These are phyloP conservation scores for Fusarium duplospermum DNA, from an alignment of 2,329 filamentous ascomycete genomes.

Conservation along the genomic window DNA sequence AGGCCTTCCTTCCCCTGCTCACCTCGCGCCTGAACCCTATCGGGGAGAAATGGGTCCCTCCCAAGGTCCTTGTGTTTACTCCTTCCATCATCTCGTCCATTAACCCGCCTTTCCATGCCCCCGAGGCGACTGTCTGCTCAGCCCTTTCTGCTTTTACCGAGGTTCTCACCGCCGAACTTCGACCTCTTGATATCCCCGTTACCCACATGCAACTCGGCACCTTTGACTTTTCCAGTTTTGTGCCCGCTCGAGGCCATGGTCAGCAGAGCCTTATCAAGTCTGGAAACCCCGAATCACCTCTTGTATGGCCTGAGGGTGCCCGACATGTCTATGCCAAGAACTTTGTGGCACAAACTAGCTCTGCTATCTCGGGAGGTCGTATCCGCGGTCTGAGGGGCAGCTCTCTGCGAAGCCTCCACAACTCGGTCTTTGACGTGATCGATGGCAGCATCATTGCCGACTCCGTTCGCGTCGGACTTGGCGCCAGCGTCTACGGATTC, in stretches of 20 bases:
- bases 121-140: conserved; percentile 87
- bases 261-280: conserved; percentile 55
- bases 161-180: conserved; percentile 82
- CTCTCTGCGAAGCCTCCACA: conserved; percentile 82
- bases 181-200: conserved; percentile 79
- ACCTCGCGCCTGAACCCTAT: conserved; percentile 69
- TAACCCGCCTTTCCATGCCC: conserved; percentile 82
- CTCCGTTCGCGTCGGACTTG: conserved; percentile 84
- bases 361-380: conserved; percentile 66
- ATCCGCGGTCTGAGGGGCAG: conserved; percentile 74
- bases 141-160: conserved; percentile 89
- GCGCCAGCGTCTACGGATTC: conserved; percentile 85
- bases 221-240: conserved; percentile 82
- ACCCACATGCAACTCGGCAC: conserved; percentile 91
- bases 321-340: conserved; percentile 72
- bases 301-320: conserved; percentile 73
- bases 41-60: conserved; percentile 64
- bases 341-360: conserved; percentile 66
- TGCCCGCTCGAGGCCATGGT: conserved; percentile 54
- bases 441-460: conserved; percentile 70
- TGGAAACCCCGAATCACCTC: conserved; percentile 58
- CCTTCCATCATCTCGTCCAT: conserved; percentile 85
- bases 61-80: conserved; percentile 80
- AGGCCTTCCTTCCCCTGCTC: conserved; percentile 87
- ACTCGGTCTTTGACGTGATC: conserved; percentile 90